Percentiles rank a stretch among this genome's conserved stretches.
Conservation (phyloP, 2,329 filamentous ascomycete species). For the Xylaria polymorpha region DNA sequence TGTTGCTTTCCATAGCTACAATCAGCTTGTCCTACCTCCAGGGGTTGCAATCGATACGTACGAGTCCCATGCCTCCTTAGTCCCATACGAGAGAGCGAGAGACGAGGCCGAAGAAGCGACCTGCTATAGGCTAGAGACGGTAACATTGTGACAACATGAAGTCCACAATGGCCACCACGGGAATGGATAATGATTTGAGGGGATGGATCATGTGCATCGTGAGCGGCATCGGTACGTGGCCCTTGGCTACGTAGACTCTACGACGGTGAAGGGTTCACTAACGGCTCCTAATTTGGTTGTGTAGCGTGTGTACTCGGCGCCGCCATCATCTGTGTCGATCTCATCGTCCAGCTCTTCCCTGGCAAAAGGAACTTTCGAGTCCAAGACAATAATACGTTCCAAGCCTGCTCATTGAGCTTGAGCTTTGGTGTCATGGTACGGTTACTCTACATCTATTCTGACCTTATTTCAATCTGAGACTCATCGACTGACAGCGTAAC, state of each 20-base stretch:
- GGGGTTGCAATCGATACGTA: slow-evolving; percentile 4
- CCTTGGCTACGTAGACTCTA: slow-evolving; percentile 28
- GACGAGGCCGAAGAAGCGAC: slow-evolving; percentile 25
- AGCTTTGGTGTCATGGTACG: slow-evolving; percentile 96
- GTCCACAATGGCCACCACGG: slow-evolving; percentile 53
- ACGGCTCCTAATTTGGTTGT: slow-evolving; percentile 22
- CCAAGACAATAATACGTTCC: slow-evolving; percentile 87
- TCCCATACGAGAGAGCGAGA: slow-evolving; percentile 4
- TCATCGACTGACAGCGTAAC: slow-evolving; percentile 1
- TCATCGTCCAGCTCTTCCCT: slow-evolving; percentile 78
- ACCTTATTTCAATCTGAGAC: not conserved
- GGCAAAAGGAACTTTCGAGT: slow-evolving; percentile 84
- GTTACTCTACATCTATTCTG: slow-evolving; percentile 22
- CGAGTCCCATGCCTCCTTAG: slow-evolving; percentile 41
- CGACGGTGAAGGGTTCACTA: slow-evolving; percentile 27
- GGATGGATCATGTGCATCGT: slow-evolving; percentile 94
- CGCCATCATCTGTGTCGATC: slow-evolving; percentile 86
- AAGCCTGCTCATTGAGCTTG: slow-evolving; percentile 87
- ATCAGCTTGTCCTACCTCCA: not conserved
- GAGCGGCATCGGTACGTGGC: slow-evolving; percentile 74
- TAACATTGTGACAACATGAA: slow-evolving; percentile 35
- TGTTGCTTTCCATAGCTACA: not conserved
- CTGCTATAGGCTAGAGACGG: slow-evolving; percentile 38
- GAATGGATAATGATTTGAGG: slow-evolving; percentile 80
- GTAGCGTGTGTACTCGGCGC: slow-evolving; percentile 77